Evolutionary conservation across 2,329 filamentous ascomycete genomes (phyloP).

Genomic region (Ustulina deusta): DNA sequence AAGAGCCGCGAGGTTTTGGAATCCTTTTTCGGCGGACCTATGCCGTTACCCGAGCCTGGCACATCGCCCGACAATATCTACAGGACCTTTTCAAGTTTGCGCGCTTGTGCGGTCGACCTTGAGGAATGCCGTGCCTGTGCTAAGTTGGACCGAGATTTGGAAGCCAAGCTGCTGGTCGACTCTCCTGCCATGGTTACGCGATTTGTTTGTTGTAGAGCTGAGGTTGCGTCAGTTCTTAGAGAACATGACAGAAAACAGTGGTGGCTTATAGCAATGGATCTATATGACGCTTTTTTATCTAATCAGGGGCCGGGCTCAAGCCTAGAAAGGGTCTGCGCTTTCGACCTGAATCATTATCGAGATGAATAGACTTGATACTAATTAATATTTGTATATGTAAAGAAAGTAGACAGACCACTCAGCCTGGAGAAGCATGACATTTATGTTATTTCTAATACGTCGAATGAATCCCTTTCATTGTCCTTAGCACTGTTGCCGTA

Average conservation of each 20-base stretch:
- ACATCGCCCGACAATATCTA: constrained; percentile 30
- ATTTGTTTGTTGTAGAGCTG: constrained; percentile 34
- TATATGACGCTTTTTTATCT: constrained; percentile 35
- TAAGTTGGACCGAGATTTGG: constrained; percentile 20
- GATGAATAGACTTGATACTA: constrained; percentile 1
- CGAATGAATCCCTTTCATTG: neutral
- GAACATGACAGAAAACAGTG: constrained; percentile 28
- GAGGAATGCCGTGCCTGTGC: constrained; percentile 1
- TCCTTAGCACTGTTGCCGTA: neutral
- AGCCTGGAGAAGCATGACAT: neutral
- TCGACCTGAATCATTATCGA: constrained; percentile 33
- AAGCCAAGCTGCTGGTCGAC: constrained; percentile 25
- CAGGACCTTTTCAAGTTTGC: constrained; percentile 21
- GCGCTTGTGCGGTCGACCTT: constrained; percentile 22
- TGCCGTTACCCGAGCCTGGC: constrained; percentile 32
- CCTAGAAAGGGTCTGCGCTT: constrained; percentile 37
- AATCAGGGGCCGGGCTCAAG: constrained; percentile 23
- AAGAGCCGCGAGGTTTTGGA: constrained; percentile 32
- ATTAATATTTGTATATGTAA: neutral
- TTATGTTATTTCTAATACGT: neutral
- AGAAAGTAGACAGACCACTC: neutral
- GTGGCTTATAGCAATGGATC: constrained; percentile 35
- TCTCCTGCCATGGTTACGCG: constrained; percentile 31
- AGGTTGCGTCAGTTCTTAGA: constrained; percentile 28
- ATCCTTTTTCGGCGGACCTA: constrained; percentile 33